Percentiles rank a stretch among this genome's conserved stretches.
Evolutionary conservation across 1,284 basidiomycete species (phyloP).

Genomic region (Tilletia setariae): DNA sequence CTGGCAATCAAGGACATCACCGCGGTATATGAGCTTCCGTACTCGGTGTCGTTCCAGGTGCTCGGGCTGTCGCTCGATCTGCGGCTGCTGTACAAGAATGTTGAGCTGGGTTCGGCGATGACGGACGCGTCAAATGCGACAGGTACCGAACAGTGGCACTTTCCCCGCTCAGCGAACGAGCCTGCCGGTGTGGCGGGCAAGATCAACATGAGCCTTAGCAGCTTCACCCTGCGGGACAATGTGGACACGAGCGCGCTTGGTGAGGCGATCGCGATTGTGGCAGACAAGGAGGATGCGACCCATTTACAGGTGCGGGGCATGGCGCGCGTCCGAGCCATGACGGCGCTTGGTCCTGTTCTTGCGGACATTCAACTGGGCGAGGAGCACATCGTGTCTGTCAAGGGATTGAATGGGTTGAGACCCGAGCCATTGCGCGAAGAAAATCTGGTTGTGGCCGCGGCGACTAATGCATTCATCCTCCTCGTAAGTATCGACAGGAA

Average conservation of each 20-base stretch:
- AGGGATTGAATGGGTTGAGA: not conserved
- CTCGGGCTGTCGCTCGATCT: conserved; percentile 30
- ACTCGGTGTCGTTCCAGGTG: conserved; percentile 29
- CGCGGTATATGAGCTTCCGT: conserved; percentile 33
- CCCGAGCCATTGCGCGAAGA: not conserved
- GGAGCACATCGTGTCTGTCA: not conserved
- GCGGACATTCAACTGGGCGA: conserved; percentile 10
- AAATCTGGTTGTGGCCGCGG: not conserved
- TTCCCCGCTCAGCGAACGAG: not conserved
- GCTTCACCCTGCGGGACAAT: not conserved
- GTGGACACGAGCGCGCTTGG: not conserved
- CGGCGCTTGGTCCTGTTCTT: not conserved
- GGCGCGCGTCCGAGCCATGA: not conserved
- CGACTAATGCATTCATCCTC: not conserved
- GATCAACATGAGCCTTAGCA: conserved; percentile 1
- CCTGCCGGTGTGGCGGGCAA: conserved; percentile 7
- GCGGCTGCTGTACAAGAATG: conserved; percentile 37
- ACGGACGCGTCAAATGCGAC: conserved; percentile 25
- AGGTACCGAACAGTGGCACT: not conserved
- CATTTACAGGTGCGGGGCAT: conserved; percentile 11
- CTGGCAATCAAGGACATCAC: conserved; percentile 29
- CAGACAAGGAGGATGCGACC: conserved; percentile 8
- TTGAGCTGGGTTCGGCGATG: conserved; percentile 30
- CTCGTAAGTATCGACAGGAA: conserved; percentile 17
- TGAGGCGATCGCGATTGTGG: conserved; percentile 11